Percentiles rank a stretch among this genome's conserved stretches.
Conservation (phyloP, 2,329 filamentous ascomycete species). For the Trichoderma koningiopsis region DNA sequence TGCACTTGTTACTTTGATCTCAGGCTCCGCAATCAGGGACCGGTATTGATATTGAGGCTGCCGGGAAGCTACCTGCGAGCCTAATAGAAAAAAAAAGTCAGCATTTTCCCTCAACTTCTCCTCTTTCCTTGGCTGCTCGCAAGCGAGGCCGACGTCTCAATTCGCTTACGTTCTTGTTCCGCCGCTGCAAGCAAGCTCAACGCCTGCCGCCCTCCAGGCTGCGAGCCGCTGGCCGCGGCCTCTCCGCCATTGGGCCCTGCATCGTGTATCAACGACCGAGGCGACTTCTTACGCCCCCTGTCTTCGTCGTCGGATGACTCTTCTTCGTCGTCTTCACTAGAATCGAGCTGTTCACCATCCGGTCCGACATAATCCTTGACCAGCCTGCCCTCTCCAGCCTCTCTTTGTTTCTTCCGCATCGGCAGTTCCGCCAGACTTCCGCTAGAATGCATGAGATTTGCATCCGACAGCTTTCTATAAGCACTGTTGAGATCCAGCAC, state of each 20-base stretch:
- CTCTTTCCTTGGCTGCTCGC: background rate
- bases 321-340: slow-evolving; percentile 70
- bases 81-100: slow-evolving; percentile 40
- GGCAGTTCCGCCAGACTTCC: slow-evolving; percentile 65
- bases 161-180: slow-evolving; percentile 73
- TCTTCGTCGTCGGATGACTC: slow-evolving; percentile 68
- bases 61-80: slow-evolving; percentile 55
- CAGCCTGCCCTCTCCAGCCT: slow-evolving; percentile 56
- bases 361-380: slow-evolving; percentile 68
- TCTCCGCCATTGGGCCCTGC: slow-evolving; percentile 41
- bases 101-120: background rate
- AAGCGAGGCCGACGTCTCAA: background rate
- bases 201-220: slow-evolving; percentile 47
- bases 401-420: slow-evolving; percentile 53
- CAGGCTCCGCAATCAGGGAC: slow-evolving; percentile 66
- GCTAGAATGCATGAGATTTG: slow-evolving; percentile 64
- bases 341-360: slow-evolving; percentile 67
- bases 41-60: slow-evolving; percentile 58
- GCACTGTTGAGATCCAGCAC: slow-evolving; percentile 69
- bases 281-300: slow-evolving; percentile 60
- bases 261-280: slow-evolving; percentile 48
- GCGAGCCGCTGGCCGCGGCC: slow-evolving; percentile 38
- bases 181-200: slow-evolving; percentile 71
- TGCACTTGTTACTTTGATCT: slow-evolving; percentile 66
- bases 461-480: slow-evolving; percentile 72